Base-by-base conservation (phyloP, 768 basidiomycete species). In the Rhodocollybia butyracea region DNA sequence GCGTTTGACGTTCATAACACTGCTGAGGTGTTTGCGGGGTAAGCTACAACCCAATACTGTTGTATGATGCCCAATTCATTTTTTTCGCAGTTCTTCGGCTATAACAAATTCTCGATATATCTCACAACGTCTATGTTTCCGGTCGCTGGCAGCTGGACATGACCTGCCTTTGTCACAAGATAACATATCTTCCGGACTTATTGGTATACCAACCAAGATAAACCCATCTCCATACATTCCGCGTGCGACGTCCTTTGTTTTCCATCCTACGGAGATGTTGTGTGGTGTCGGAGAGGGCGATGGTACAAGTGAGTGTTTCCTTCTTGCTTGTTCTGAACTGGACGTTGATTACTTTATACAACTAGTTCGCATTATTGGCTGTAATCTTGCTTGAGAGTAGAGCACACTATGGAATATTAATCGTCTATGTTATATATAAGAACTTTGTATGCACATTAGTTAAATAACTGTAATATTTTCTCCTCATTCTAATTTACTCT, bases 251-350 rank as follows among this genome's bases (percentile, higher is more conserved):
- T 85, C 87, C 29, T 71, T 93, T 47, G 75, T 79, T 2, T 94
- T 94, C 78, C 92, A 94, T 66, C 91, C 92, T 12, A 77, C 83
- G 58, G 89, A 94, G 68, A 93, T 94, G 92, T 67, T 94, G 59
- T 89, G 84, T 62, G 88, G 83, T 17, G 66, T 86, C 15, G 90
- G 90, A 8, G 80, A 81, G 41, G 79, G 86, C 47, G 90, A 93
- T 66, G 90, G 91, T 15, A 76, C 73, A 57, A 76, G 82, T 83
- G 62, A 57, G 77, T 60, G 21, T 51, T 53, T 11, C 4, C 22
- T 22, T 29, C 43, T 27, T 50, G 15, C 31, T 50, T 3, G 0
- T 38, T 38, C 34, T 21, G n/a, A n/a, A n/a, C n/a, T n/a, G n/a
- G n/a, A n/a, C n/a, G n/a, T 50, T 7, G 13, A 8, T 3, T 19